phyloP scores from a whole-genome alignment of 768 basidiomycete genomes.

The Naganishia randhawae region DNA sequence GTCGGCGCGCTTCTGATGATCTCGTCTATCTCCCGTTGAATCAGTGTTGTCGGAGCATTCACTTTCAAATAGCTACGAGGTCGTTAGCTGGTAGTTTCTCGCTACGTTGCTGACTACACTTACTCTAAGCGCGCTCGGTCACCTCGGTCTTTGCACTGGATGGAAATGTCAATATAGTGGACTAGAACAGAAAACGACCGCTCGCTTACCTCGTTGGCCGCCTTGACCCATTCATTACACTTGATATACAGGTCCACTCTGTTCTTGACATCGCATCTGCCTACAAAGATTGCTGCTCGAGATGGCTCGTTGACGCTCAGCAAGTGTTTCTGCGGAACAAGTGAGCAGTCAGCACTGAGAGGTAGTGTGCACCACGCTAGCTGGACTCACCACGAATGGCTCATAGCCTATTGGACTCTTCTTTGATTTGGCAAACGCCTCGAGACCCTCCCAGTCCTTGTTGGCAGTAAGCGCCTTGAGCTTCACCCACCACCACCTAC shows the following conservation, averaged over 20 bases:
- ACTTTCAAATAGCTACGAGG: slow-evolving; percentile 64
- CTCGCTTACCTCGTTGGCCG: slow-evolving; percentile 61
- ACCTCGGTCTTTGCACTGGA: slow-evolving; percentile 71
- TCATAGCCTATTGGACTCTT: slow-evolving; percentile 95
- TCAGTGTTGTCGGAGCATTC: slow-evolving; percentile 73
- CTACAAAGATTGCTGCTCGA: slow-evolving; percentile 70
- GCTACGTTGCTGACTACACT: slow-evolving; percentile 51
- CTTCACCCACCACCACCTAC: slow-evolving; percentile 90
- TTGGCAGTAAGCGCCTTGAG: slow-evolving; percentile 73
- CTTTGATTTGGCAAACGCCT: slow-evolving; percentile 77
- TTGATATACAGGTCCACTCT: slow-evolving; percentile 81
- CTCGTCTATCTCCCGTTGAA: slow-evolving; percentile 65
- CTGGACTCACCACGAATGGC: slow-evolving; percentile 48
- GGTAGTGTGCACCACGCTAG: background rate
- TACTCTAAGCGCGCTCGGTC: slow-evolving; percentile 82
- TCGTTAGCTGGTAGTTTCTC: background rate
- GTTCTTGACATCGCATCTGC: slow-evolving; percentile 76
- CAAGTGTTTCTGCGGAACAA: slow-evolving; percentile 39
- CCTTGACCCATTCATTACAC: slow-evolving; percentile 85
- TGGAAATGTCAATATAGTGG: slow-evolving; percentile 24
- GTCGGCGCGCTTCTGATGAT: slow-evolving; percentile 38
- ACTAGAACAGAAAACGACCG: slow-evolving; percentile 33
- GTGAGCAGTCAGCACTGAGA: background rate
- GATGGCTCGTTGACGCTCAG: slow-evolving; percentile 53
- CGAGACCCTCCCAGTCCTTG: slow-evolving; percentile 80